A percentile compares a stretch with the other conserved stretches of the same genome.
Evolutionary conservation across 2,329 filamentous ascomycete species (phyloP).

Genomic region (Achaetomium macrosporum): DNA sequence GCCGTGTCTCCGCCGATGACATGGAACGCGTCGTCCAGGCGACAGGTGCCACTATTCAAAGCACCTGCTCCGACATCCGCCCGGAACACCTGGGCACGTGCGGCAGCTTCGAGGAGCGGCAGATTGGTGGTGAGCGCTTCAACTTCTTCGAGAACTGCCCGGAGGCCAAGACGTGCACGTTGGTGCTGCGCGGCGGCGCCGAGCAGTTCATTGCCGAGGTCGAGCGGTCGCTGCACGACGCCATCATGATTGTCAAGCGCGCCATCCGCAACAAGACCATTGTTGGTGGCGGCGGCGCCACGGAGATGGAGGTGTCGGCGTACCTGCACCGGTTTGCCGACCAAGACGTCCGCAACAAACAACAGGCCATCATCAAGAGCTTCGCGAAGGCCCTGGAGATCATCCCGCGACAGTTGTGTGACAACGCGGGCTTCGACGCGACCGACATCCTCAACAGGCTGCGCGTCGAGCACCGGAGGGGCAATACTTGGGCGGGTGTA

Average conservation of each 20-base stretch:
- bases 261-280: slow-evolving; percentile 92
- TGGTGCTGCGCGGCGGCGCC: slow-evolving; percentile 89
- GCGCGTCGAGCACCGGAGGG: slow-evolving; percentile 92
- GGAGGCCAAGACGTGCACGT: slow-evolving; percentile 90
- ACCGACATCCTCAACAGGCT: slow-evolving; percentile 96
- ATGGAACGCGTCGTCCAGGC: slow-evolving; percentile 95
- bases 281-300: slow-evolving; percentile 89
- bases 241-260: slow-evolving; percentile 99
- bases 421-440: slow-evolving; percentile 97
- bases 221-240: slow-evolving; percentile 94
- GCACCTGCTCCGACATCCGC: slow-evolving; percentile 92
- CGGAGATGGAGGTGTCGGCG: slow-evolving; percentile 93
- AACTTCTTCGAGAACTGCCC: slow-evolving; percentile 98
- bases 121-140: slow-evolving; percentile 95
- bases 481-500: slow-evolving; percentile 88
- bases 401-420: slow-evolving; percentile 92
- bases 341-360: slow-evolving; percentile 87
- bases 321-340: slow-evolving; percentile 92
- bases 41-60: slow-evolving; percentile 86
- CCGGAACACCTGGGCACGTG: slow-evolving; percentile 86
- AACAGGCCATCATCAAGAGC: slow-evolving; percentile 94
- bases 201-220: slow-evolving; percentile 99
- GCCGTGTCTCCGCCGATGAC: slow-evolving; percentile 83
- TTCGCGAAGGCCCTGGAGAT: slow-evolving; percentile 97
- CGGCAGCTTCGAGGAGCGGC: slow-evolving; percentile 85